Evolutionary conservation across 1,139 yeast species (phyloP).

Genomic region (Yamadazyma membranifaciens): DNA sequence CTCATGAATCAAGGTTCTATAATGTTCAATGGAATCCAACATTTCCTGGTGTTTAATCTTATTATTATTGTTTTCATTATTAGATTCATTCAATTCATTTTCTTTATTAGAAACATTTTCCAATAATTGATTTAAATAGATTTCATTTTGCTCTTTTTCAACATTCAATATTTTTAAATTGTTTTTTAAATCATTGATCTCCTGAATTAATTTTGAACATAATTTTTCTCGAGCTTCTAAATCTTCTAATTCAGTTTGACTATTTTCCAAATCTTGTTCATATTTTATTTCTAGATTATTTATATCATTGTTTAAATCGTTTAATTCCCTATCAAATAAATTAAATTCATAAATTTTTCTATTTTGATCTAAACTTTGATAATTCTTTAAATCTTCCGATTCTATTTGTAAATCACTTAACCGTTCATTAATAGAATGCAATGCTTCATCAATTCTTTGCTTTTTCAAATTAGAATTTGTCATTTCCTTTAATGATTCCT

Average conservation of each 20-base stretch:
- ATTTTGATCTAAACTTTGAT: constrained; percentile 63
- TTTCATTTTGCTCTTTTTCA: constrained; percentile 52
- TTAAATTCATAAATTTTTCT: constrained; percentile 76
- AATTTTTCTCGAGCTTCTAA: constrained; percentile 47
- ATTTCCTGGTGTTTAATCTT: constrained; percentile 17
- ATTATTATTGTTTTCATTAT: constrained; percentile 15
- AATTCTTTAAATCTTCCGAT: constrained; percentile 69
- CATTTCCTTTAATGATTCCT: constrained; percentile 82
- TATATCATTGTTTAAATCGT: constrained; percentile 57
- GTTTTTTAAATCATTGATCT: constrained; percentile 40
- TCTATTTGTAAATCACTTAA: constrained; percentile 79
- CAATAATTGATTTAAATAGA: constrained; percentile 47
- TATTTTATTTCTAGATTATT: constrained; percentile 64
- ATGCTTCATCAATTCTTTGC: constrained; percentile 72
- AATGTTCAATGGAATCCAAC: constrained; percentile 20
- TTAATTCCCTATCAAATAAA: constrained; percentile 73
- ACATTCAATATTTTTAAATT: constrained; percentile 40
- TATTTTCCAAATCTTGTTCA: constrained; percentile 45
- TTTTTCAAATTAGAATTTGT: constrained; percentile 65
- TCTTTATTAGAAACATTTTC: constrained; percentile 42
- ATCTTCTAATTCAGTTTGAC: constrained; percentile 41
- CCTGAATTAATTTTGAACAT: constrained; percentile 48
- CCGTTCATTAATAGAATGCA: constrained; percentile 67
- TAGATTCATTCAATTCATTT: constrained; percentile 32
- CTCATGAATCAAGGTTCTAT: constrained; percentile 18